phyloP scores from a whole-genome alignment of 2,329 filamentous ascomycete genomes.

The Pseudocercospora musae region DNA sequence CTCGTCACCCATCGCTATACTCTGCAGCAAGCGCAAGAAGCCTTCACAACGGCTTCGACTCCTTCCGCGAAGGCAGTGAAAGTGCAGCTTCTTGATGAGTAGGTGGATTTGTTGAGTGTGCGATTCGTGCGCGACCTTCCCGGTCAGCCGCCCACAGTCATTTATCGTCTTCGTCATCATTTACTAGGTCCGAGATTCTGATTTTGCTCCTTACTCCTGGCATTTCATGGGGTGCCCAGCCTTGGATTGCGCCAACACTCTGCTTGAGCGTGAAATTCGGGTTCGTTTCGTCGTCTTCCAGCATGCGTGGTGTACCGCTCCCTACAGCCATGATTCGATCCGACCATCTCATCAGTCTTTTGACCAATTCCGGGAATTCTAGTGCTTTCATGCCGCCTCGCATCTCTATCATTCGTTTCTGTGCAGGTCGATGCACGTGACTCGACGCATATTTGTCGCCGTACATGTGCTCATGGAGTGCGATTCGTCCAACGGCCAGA shows the following conservation, averaged over 20 bases:
- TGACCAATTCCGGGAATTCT: constrained; percentile 33
- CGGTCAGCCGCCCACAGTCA: constrained; percentile 10
- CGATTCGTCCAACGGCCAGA: constrained; percentile 35
- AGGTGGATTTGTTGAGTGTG: not conserved
- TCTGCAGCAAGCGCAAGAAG: constrained; percentile 38
- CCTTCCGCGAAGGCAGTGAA: constrained; percentile 38
- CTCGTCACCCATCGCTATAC: constrained; percentile 40
- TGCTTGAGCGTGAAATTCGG: constrained; percentile 27
- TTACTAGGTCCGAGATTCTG: constrained; percentile 29
- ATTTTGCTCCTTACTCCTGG: constrained; percentile 31
- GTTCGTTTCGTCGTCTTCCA: constrained; percentile 30
- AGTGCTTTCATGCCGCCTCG: constrained; percentile 33
- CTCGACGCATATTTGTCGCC: constrained; percentile 32
- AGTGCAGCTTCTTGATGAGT: constrained; percentile 34
- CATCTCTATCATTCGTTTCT: constrained; percentile 34
- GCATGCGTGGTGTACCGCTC: constrained; percentile 28
- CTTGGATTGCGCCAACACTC: constrained; percentile 31
- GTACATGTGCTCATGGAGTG: constrained; percentile 35
- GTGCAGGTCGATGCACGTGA: constrained; percentile 33
- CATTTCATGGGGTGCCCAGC: constrained; percentile 32
- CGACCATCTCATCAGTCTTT: constrained; percentile 34
- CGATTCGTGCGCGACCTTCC: constrained; percentile 1
- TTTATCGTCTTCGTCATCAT: constrained; percentile 21
- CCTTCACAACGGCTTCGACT: constrained; percentile 39
- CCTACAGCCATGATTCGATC: constrained; percentile 35